Base-by-base conservation (phyloP, 768 basidiomycete species). In the Leccinum uliginosum region DNA sequence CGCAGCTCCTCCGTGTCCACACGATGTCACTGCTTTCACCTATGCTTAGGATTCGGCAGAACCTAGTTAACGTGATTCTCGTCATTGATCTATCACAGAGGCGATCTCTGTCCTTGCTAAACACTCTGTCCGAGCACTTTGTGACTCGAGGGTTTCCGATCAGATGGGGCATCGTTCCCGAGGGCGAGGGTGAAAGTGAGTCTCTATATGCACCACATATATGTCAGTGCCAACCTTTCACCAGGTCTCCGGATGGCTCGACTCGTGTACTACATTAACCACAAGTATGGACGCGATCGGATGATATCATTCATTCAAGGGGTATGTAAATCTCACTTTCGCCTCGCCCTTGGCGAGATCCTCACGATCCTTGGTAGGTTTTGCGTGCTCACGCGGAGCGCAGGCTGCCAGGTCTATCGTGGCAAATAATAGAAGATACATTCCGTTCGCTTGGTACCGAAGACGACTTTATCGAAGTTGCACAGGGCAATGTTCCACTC, bases 81-180 rank as follows among this genome's bases (percentile, higher is more conserved):
- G 80, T 85, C 3, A 75, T 96, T 32, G 95, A 98, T 68, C 78
- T 98, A 1, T 85, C 92, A 8, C 79, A 82, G 43, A 73, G 78
- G 0, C 71, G 75, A 5, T 80, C 79, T 38, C 62, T 94, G 8
- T 76, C 81, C 10, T 84, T 91, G 65, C 74, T 98, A 49, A 75
- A 78, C 3, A 80, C 79, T 1, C 72, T 87, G 1, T 78, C 97
- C 47, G 77, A 80, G 15, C 82, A 77, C 55, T 84, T 96, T 67
- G 84, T 98, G 51, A 74, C 81, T 27, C 79, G 91, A 32, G 80
- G 78, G 15, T 76, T 91, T 45, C 91, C 94, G 0, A 80, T 93
- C 61, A 78, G 91, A 17, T 93, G 94, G 69, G 96, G 96, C 12
- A 67, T 98, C 48, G 91, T 95, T 2, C 94, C 84, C 3, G 83